phyloP scores from a whole-genome alignment of 2,329 filamentous ascomycete genomes.

The Ophiocordyceps camponoti-rufipedis region DNA sequence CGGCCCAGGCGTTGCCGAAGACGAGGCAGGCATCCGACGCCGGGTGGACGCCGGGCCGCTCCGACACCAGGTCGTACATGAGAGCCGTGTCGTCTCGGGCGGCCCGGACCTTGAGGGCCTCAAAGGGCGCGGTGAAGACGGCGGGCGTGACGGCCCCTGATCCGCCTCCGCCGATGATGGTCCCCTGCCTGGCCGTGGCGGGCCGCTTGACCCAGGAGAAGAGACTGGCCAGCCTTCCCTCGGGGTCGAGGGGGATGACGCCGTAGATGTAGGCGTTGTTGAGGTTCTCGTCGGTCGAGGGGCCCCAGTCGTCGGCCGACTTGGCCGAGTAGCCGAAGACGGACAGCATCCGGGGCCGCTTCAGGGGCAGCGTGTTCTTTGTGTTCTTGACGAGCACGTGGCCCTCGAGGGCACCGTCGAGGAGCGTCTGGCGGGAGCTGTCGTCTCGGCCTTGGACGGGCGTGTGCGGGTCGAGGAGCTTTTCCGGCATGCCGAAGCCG shows the following conservation, averaged over 20 bases:
- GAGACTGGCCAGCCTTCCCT: neutral
- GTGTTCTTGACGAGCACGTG: slow-evolving; percentile 47
- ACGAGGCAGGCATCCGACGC: slow-evolving; percentile 47
- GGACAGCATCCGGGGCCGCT: slow-evolving; percentile 29
- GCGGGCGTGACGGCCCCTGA: slow-evolving; percentile 28
- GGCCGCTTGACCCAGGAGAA: neutral
- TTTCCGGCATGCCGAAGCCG: slow-evolving; percentile 31
- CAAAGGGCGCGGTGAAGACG: slow-evolving; percentile 31
- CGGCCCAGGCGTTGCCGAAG: slow-evolving; percentile 49
- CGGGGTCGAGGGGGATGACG: neutral
- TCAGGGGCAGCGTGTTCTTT: slow-evolving; percentile 34
- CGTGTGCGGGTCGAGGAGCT: slow-evolving; percentile 28
- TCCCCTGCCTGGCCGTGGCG: slow-evolving; percentile 26
- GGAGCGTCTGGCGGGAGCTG: slow-evolving; percentile 18
- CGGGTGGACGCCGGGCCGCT: slow-evolving; percentile 27
- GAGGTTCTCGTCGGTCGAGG: slow-evolving; percentile 16
- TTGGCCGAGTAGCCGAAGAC: slow-evolving; percentile 44
- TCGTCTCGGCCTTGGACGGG: slow-evolving; percentile 35
- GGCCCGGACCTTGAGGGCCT: slow-evolving; percentile 32
- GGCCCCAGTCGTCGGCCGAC: slow-evolving; percentile 23
- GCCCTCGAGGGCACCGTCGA: slow-evolving; percentile 42
- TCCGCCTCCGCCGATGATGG: slow-evolving; percentile 21
- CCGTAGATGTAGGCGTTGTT: slow-evolving; percentile 15
- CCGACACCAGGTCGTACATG: slow-evolving; percentile 37
- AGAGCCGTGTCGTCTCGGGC: slow-evolving; percentile 36